Percentiles rank a stretch among this genome's conserved stretches.
Conservation (phyloP, 768 basidiomycete genomes). For the Mycena alexandri region DNA sequence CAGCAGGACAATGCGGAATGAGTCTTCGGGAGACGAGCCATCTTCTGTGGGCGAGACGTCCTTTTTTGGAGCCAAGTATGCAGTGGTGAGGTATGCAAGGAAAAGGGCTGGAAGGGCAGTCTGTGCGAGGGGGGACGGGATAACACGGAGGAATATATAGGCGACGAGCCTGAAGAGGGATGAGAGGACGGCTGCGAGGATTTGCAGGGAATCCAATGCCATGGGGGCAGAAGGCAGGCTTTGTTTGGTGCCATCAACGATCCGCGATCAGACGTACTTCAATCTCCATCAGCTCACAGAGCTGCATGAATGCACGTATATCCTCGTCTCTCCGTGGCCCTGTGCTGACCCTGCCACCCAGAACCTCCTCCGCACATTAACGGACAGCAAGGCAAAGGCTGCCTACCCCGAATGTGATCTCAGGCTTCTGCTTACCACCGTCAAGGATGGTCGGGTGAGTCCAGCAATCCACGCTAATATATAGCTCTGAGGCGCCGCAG, state of each 20-base stretch:
- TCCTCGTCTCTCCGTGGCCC: slow-evolving; percentile 7
- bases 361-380: slow-evolving; percentile 93
- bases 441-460: slow-evolving; percentile 91
- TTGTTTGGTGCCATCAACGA: no score
- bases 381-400: slow-evolving; percentile 78
- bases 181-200: slow-evolving; percentile 38
- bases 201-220: slow-evolving; percentile 5
- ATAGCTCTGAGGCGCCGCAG: slow-evolving; percentile 44
- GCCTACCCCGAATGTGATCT: slow-evolving; percentile 77
- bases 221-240: not conserved
- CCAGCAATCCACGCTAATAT: slow-evolving; percentile 24
- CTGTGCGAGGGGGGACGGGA: slow-evolving; percentile 36
- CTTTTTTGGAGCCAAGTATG: slow-evolving; percentile 57
- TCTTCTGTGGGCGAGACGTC: not conserved
- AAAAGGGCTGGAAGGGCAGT: slow-evolving; percentile 51
- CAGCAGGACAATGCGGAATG: slow-evolving; percentile 43
- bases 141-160: slow-evolving; percentile 64
- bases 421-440: slow-evolving; percentile 82
- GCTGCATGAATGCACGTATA: slow-evolving; percentile 59
- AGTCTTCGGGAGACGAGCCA: slow-evolving; percentile 6
- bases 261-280: no score
- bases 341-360: slow-evolving; percentile 46
- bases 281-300: no score
- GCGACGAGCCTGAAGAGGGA: slow-evolving; percentile 56
- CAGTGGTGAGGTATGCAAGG: slow-evolving; percentile 62